A percentile compares a stretch with the other conserved stretches of the same genome.
Evolutionary conservation across 2,329 filamentous ascomycete genomes (phyloP).

Genomic region (Botrytis hyacinthi): DNA sequence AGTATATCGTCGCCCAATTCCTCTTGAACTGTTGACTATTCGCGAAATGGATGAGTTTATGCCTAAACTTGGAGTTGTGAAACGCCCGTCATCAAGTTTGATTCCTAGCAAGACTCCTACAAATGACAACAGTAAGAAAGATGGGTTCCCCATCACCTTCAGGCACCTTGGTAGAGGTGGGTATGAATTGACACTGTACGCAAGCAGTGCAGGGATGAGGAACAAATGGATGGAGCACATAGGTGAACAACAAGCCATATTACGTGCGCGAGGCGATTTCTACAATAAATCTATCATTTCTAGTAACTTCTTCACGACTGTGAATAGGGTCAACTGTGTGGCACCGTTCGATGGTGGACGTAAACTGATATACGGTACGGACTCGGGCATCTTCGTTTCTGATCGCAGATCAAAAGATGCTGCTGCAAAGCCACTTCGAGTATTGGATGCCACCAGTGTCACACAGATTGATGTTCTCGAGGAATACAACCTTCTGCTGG

Average conservation of each 20-base stretch:
- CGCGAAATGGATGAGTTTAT: constrained; percentile 97
- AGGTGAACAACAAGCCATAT: constrained; percentile 80
- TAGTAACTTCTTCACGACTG: constrained; percentile 56
- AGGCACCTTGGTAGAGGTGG: constrained; percentile 92
- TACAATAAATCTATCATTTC: constrained; percentile 71
- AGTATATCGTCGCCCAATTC: constrained; percentile 92
- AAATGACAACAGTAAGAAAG: constrained; percentile 59
- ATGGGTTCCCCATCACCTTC: constrained; percentile 94
- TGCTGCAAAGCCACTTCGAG: constrained; percentile 69
- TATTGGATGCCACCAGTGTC: constrained; percentile 81
- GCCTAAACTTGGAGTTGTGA: constrained; percentile 73
- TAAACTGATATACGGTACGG: constrained; percentile 91
- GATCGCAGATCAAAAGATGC: constrained; percentile 86
- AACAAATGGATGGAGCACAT: constrained; percentile 98
- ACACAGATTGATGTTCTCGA: constrained; percentile 96
- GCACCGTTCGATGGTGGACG: constrained; percentile 93
- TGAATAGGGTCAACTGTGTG: constrained; percentile 90
- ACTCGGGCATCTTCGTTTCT: constrained; percentile 87
- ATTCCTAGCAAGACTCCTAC: constrained; percentile 58
- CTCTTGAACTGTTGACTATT: constrained; percentile 87
- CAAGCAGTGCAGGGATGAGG: constrained; percentile 77
- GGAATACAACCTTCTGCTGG: constrained; percentile 87
- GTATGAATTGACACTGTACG: constrained; percentile 88
- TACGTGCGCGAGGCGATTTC: constrained; percentile 86
- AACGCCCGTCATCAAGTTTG: constrained; percentile 84